These are phyloP conservation scores for Phlyctochytrium arcticum DNA, from an alignment of 192 early-diverging fungal genomes.

Conservation along the genomic window DNA sequence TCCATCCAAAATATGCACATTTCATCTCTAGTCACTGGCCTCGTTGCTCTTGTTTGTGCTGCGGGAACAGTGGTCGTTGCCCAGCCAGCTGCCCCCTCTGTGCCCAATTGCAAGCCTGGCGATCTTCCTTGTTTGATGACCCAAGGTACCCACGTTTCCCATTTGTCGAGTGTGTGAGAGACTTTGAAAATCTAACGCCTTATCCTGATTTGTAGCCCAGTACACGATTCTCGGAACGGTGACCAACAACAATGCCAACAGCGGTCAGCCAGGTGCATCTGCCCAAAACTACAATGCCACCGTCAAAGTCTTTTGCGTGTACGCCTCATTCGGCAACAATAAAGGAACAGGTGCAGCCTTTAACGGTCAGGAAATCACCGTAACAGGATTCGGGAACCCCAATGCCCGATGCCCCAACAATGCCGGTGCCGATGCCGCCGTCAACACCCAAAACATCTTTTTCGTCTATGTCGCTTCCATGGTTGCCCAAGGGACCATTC, in stretches of 20 bases:
- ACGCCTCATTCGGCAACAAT: not conserved
- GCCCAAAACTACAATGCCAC: constrained; percentile 7
- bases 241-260: not conserved
- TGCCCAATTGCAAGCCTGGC: not conserved
- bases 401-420: not conserved
- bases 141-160: not conserved
- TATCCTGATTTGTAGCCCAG: constrained; percentile 12
- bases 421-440: constrained; percentile 3
- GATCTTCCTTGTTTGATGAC: constrained; percentile 8
- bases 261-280: not conserved
- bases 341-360: not conserved
- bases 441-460: constrained; percentile 1
- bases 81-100: not conserved
- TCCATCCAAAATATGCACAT: not conserved
- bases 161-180: not conserved
- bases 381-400: constrained; percentile 19
- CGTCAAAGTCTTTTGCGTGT: not conserved
- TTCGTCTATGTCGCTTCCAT: constrained; percentile 18
- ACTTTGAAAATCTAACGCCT: not conserved
- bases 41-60: not conserved
- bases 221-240: constrained; percentile 22
- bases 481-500: not conserved
- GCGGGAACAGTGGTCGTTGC: not conserved
- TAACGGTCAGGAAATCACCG: constrained; percentile 1
- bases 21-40: not conserved